These are phyloP conservation scores for Passiflora organensis DNA, from an alignment of 345 rosid species.

Conservation along the genomic window DNA sequence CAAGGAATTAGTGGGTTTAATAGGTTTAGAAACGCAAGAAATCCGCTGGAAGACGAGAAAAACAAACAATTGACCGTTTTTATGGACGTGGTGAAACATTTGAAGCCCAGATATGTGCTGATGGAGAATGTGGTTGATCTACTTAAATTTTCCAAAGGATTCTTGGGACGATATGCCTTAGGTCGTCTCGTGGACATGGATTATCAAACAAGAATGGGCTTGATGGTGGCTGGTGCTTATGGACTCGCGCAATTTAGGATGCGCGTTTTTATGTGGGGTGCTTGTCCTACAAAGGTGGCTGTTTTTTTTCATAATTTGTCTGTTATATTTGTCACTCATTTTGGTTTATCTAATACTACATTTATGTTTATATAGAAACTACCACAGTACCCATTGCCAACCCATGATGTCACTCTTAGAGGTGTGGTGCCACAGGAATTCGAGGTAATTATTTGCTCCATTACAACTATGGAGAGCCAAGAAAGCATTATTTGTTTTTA, in stretches of 20 bases:
- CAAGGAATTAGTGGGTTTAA: slow-evolving; percentile 85
- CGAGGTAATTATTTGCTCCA: slow-evolving; percentile 40
- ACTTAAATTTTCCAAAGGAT: slow-evolving; percentile 49
- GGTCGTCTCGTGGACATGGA: slow-evolving; percentile 59
- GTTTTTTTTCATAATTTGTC: neutral
- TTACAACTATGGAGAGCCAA: neutral
- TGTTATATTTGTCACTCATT: neutral
- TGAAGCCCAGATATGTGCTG: slow-evolving; percentile 61
- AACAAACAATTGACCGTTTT: slow-evolving; percentile 57
- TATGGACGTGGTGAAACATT: slow-evolving; percentile 59
- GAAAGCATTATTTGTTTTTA: neutral
- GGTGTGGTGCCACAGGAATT: slow-evolving; percentile 56
- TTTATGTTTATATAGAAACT: slow-evolving; percentile 34
- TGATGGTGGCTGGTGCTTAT: slow-evolving; percentile 87
- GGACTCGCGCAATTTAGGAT: slow-evolving; percentile 81
- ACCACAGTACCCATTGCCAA: slow-evolving; percentile 77
- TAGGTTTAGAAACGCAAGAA: slow-evolving; percentile 41
- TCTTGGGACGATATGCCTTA: slow-evolving; percentile 61
- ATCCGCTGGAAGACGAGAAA: slow-evolving; percentile 55
- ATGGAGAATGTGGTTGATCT: slow-evolving; percentile 88
- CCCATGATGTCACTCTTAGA: slow-evolving; percentile 59
- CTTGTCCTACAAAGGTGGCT: slow-evolving; percentile 37
- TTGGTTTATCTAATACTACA: slow-evolving; percentile 1
- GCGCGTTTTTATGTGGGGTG: slow-evolving; percentile 85
- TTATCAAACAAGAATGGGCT: slow-evolving; percentile 65